phyloP scores from a whole-genome alignment of 495 filamentous ascomycete genomes.

The Aspergillus wentii region DNA sequence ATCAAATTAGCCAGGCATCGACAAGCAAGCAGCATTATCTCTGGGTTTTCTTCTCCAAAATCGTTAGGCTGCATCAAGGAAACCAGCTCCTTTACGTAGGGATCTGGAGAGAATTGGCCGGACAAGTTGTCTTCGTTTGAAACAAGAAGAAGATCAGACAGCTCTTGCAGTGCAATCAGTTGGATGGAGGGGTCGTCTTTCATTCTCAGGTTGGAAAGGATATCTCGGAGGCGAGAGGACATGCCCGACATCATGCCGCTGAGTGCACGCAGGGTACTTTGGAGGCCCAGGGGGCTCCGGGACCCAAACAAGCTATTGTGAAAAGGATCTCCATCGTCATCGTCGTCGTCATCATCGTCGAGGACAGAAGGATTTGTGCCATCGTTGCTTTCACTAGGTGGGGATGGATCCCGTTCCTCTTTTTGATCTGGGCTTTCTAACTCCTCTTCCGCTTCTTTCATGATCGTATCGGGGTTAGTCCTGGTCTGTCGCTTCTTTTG shows the following conservation, averaged over 20 bases:
- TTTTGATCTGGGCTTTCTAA: constrained; percentile 30
- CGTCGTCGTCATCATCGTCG: constrained; percentile 69
- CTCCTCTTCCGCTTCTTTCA: constrained; percentile 48
- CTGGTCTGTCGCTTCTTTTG: constrained; percentile 54
- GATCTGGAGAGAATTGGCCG: constrained; percentile 90
- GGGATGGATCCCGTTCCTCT: constrained; percentile 31
- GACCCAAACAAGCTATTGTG: constrained; percentile 65
- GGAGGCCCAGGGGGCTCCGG: constrained; percentile 61
- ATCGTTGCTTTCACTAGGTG: constrained; percentile 59
- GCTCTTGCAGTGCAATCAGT: constrained; percentile 85
- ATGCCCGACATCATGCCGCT: constrained; percentile 88
- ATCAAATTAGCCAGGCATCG: constrained; percentile 96
- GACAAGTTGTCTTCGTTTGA: constrained; percentile 96
- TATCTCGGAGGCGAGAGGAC: constrained; percentile 72
- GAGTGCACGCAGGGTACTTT: constrained; percentile 76
- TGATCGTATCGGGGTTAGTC: constrained; percentile 46
- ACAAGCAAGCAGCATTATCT: constrained; percentile 97
- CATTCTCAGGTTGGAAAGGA: constrained; percentile 75
- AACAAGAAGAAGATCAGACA: constrained; percentile 88
- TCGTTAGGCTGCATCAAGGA: constrained; percentile 86
- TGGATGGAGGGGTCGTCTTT: constrained; percentile 88
- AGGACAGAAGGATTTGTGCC: constrained; percentile 44
- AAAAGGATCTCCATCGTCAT: constrained; percentile 79
- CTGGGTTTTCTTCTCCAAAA: constrained; percentile 83
- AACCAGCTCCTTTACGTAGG: constrained; percentile 93